These are phyloP conservation scores for Arthrinium puccinioides DNA, from an alignment of 2,329 filamentous ascomycete species.

Conservation along the genomic window DNA sequence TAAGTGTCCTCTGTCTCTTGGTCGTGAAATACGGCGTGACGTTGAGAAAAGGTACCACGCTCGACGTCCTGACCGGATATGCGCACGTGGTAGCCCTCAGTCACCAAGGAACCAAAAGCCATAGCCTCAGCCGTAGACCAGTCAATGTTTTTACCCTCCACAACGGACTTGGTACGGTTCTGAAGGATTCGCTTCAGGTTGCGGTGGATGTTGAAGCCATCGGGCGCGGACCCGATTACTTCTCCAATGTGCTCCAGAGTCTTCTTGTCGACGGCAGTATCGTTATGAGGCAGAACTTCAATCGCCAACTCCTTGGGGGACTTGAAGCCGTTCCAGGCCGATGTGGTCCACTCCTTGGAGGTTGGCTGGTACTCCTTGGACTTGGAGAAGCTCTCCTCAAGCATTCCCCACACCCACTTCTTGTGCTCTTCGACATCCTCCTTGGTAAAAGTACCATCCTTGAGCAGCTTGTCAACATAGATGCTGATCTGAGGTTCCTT, in stretches of 20 bases:
- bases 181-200: constrained; percentile 95
- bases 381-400: constrained; percentile 94
- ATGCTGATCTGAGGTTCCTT: constrained; percentile 82
- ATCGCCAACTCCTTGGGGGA: constrained; percentile 95
- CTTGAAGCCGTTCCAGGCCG: constrained; percentile 99
- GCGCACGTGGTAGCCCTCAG: constrained; percentile 93
- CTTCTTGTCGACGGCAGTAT: constrained; percentile 69
- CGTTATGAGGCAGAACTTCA: constrained; percentile 86
- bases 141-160: constrained; percentile 91
- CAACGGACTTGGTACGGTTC: constrained; percentile 84
- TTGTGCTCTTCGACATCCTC: constrained; percentile 98
- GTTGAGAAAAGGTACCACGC: constrained; percentile 98
- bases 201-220: constrained; percentile 82
- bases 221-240: constrained; percentile 69
- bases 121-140: constrained; percentile 96
- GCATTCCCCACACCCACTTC: constrained; percentile 99
- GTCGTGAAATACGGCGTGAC: constrained; percentile 94
- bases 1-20: constrained; percentile 91
- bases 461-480: constrained; percentile 84
- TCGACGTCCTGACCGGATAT: constrained; percentile 98
- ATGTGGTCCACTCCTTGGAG: constrained; percentile 96
- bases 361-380: constrained; percentile 97
- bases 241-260: constrained; percentile 76
- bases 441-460: constrained; percentile 92
- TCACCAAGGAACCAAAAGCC: constrained; percentile 84